These are phyloP conservation scores for Sanchytrium tribonematis DNA, from an alignment of 371 early-diverging fungal genomes.

Conservation along the genomic window DNA sequence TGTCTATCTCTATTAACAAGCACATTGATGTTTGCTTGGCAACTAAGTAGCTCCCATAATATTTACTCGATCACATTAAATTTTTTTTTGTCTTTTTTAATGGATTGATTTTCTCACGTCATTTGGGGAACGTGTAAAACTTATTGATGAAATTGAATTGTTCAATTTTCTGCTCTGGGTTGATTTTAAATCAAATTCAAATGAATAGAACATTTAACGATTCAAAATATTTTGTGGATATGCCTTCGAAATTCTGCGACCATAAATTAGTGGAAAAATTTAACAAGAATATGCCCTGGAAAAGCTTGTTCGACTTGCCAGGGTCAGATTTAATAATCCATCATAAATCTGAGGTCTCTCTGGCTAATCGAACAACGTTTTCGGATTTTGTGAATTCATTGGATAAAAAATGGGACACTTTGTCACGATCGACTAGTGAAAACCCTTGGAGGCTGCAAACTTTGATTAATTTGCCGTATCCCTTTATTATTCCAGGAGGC, in stretches of 20 bases:
- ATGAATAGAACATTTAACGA: slow-evolving; percentile 26
- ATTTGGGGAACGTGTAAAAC: too few relatives aligned
- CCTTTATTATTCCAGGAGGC: slow-evolving; percentile 67
- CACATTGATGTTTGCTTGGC: too few relatives aligned
- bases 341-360: not conserved
- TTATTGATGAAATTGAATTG: slow-evolving; percentile 1
- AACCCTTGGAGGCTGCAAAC: slow-evolving; percentile 6
- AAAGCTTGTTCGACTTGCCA: not conserved
- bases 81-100: too few relatives aligned
- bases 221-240: slow-evolving; percentile 39
- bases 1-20: too few relatives aligned
- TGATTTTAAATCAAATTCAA: slow-evolving; percentile 27
- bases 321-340: not conserved
- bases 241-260: slow-evolving; percentile 10
- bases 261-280: not conserved
- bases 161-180: slow-evolving; percentile 21
- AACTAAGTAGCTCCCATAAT: too few relatives aligned
- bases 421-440: slow-evolving; percentile 5
- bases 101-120: too few relatives aligned
- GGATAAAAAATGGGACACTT: not conserved
- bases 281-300: slow-evolving; percentile 1
- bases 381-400: slow-evolving; percentile 17
- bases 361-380: slow-evolving; percentile 26
- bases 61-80: too few relatives aligned
- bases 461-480: slow-evolving; percentile 21